These are phyloP conservation scores for Trapa incisa DNA, from an alignment of 345 rosid species.

Conservation along the genomic window DNA sequence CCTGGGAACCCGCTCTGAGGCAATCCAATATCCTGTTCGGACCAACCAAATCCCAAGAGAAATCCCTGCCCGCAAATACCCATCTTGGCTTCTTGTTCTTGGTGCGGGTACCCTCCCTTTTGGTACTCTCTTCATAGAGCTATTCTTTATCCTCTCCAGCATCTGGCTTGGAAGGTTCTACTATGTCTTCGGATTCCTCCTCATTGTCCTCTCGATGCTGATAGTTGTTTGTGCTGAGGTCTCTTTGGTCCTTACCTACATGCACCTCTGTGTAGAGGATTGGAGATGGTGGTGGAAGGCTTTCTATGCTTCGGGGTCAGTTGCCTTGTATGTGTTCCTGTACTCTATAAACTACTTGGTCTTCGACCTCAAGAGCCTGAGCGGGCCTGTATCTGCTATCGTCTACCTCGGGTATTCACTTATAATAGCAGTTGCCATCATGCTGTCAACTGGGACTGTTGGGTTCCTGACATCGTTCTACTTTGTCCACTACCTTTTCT, in stretches of 20 bases:
- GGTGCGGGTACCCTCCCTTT: slow-evolving; percentile 7
- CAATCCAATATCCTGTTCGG: slow-evolving; percentile 1
- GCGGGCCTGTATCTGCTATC: background rate
- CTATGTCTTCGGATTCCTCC: slow-evolving; percentile 4
- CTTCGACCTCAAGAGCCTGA: background rate
- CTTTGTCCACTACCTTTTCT: slow-evolving; percentile 10
- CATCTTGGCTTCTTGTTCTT: background rate
- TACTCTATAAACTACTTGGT: slow-evolving; percentile 10
- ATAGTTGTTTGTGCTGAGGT: slow-evolving; percentile 1
- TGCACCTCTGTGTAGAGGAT: slow-evolving; percentile 9
- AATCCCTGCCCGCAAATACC: background rate
- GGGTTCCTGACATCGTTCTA: slow-evolving; percentile 4
- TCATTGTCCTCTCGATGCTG: slow-evolving; percentile 2
- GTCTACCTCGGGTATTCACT: slow-evolving; percentile 9
- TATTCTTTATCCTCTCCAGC: slow-evolving; percentile 8
- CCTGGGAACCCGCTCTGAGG: slow-evolving; percentile 1
- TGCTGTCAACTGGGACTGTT: slow-evolving; percentile 1
- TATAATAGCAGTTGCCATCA: background rate
- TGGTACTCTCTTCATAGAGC: background rate
- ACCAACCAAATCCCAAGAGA: background rate
- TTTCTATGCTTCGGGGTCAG: slow-evolving; percentile 11
- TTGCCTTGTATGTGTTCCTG: slow-evolving; percentile 9
- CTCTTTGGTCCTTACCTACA: background rate
- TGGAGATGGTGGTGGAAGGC: slow-evolving; percentile 20
- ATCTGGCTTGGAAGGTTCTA: slow-evolving; percentile 7